Conservation (phyloP, 805 yeast species). For the Zygotorulaspora florentina region DNA sequence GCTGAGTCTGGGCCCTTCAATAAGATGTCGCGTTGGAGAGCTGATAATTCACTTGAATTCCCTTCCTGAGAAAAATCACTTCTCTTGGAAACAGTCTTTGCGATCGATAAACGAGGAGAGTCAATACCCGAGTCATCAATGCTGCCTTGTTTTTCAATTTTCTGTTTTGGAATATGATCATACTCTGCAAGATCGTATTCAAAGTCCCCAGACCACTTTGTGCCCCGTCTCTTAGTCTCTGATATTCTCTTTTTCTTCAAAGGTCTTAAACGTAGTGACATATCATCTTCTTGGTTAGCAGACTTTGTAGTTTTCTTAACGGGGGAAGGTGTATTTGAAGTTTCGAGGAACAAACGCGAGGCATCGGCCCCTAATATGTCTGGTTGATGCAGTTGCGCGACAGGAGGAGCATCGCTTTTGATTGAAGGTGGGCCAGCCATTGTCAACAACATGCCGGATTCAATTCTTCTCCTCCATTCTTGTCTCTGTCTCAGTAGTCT, state of each 20-base stretch:
- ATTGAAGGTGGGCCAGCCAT: neutral
- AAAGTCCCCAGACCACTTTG: constrained; percentile 30
- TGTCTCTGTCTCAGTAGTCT: constrained; percentile 29
- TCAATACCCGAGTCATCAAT: constrained; percentile 5
- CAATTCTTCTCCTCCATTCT: constrained; percentile 13
- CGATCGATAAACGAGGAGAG: constrained; percentile 12
- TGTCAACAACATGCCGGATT: constrained; percentile 1
- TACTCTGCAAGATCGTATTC: constrained; percentile 30
- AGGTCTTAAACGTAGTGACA: neutral
- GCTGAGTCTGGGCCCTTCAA: constrained; percentile 11
- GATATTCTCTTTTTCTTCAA: constrained; percentile 7
- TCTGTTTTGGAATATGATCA: constrained; percentile 15
- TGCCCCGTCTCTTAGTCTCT: constrained; percentile 11
- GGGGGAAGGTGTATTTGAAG: constrained; percentile 27
- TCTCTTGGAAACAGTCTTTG: neutral
- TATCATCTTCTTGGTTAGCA: neutral
- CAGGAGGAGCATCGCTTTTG: neutral
- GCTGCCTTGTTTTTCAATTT: neutral
- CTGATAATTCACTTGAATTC: constrained; percentile 9
- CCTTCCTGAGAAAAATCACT: constrained; percentile 2
- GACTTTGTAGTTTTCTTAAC: constrained; percentile 6
- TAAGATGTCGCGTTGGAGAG: constrained; percentile 16
- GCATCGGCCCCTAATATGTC: neutral
- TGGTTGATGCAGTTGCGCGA: neutral
- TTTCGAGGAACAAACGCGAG: constrained; percentile 2